A percentile compares a stretch with the other conserved stretches of the same genome.
These are phyloP conservation scores for Hypoxylon sp. DNA, from an alignment of 2,329 filamentous ascomycete species.

Conservation along the genomic window DNA sequence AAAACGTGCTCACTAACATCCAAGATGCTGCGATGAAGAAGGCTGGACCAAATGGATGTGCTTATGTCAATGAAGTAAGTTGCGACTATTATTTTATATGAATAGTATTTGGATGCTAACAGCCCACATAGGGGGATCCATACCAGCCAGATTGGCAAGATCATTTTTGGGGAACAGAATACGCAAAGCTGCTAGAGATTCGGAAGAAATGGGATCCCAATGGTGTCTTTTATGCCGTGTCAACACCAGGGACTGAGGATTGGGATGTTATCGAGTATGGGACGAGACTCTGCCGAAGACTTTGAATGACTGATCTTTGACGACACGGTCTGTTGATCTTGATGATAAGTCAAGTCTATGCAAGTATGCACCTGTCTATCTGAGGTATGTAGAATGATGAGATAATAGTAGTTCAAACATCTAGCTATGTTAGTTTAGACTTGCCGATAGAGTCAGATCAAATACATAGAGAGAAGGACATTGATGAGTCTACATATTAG, in stretches of 20 bases:
- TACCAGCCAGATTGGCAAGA: slow-evolving; percentile 53
- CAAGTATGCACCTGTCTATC: too few species aligned
- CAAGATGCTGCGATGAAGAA: slow-evolving; percentile 56
- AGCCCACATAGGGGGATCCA: slow-evolving; percentile 51
- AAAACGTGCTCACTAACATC: slow-evolving; percentile 58
- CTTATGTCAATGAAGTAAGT: slow-evolving; percentile 63
- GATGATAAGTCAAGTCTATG: not conserved
- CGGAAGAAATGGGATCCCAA: slow-evolving; percentile 53
- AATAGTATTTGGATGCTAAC: slow-evolving; percentile 18
- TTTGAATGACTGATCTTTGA: not conserved
- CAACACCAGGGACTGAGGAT: slow-evolving; percentile 50
- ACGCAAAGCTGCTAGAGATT: slow-evolving; percentile 47
- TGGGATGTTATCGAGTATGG: slow-evolving; percentile 54
- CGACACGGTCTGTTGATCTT: not conserved
- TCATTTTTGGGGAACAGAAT: slow-evolving; percentile 52
- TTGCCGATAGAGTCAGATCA: not conserved
- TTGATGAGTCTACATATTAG: not conserved
- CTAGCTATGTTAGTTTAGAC: not conserved
- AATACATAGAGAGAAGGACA: not conserved
- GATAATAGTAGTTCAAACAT: not conserved
- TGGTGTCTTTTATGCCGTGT: slow-evolving; percentile 50
- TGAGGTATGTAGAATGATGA: not conserved
- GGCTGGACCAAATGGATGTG: slow-evolving; percentile 57
- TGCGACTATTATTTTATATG: not conserved
- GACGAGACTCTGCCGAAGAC: slow-evolving; percentile 47